Conservation (phyloP, 2,329 filamentous ascomycete species). For the Pseudogymnoascus sp. region DNA sequence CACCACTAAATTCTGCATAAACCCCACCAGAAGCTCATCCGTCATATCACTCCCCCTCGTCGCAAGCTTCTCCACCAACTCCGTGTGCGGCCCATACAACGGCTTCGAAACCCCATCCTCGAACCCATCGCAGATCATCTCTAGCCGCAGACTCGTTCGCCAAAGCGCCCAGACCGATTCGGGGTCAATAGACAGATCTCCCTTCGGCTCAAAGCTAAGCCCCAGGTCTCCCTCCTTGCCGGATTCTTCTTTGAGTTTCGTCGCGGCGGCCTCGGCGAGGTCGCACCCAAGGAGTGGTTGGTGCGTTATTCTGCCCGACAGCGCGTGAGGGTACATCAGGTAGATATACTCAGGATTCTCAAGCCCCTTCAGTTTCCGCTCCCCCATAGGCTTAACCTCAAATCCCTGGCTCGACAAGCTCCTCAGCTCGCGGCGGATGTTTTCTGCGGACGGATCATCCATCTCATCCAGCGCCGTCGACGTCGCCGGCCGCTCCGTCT, state of each 20-base stretch:
- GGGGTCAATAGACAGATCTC: constrained; percentile 66
- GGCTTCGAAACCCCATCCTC: constrained; percentile 50
- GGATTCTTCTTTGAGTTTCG: constrained; percentile 19
- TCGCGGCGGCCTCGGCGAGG: constrained; percentile 25
- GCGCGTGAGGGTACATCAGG: constrained; percentile 83
- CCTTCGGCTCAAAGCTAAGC: background rate
- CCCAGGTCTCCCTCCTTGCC: constrained; percentile 32
- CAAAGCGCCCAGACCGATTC: constrained; percentile 75
- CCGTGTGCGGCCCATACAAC: constrained; percentile 73
- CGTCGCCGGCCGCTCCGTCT: constrained; percentile 62
- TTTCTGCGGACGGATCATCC: constrained; percentile 64
- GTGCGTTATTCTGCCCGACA: constrained; percentile 70
- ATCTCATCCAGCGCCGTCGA: constrained; percentile 69
- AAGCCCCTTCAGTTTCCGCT: constrained; percentile 89
- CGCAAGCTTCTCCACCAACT: constrained; percentile 68
- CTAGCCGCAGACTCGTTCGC: constrained; percentile 78
- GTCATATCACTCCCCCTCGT: constrained; percentile 73
- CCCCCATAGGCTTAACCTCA: constrained; percentile 92
- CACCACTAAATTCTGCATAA: constrained; percentile 91
- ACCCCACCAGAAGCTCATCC: constrained; percentile 78
- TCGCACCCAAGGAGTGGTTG: constrained; percentile 34
- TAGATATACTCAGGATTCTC: constrained; percentile 97
- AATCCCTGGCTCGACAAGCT: constrained; percentile 87
- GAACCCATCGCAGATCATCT: constrained; percentile 87
- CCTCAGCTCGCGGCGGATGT: constrained; percentile 80